Base-by-base conservation (phyloP, 1,284 basidiomycete genomes). In the Leccinum subrobustum region DNA sequence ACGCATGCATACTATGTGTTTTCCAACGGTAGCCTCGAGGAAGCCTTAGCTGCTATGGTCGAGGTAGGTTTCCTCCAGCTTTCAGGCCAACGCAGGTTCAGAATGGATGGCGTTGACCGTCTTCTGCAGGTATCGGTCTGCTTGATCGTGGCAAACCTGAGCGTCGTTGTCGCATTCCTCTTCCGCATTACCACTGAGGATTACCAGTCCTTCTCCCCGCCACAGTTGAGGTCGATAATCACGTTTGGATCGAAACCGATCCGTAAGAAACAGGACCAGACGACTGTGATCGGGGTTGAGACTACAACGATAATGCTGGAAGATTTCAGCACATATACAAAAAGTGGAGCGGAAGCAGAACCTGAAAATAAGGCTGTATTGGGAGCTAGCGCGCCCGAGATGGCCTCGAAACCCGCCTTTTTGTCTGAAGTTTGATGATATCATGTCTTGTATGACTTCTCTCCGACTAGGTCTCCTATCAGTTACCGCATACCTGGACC, bases 161-260 rank as follows among this genome's bases (percentile, higher is more conserved):
- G 48, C 48, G 48, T 59, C 4, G 58, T 59, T 14, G 37, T 59
- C 16, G 56, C 58, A 4, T 51, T 59, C 48, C 35, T 59, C 27
- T 59, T 59, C 35, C 58, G 58, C 33, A 51, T 59, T 23, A 33
- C 48, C 25, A 31, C 56, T 3, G 58, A 59, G 18, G 58, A 59
- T 9, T 42, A 48, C 5, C 18, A 35, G 35, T 39, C 47, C 6
- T 57, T 58, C 18, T 25, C 35, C 3, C 58, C 56, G 9, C 57
- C n/a, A 5, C 23, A 58, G 1, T 16, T 59, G 35, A 51, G 14
- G 9, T 51, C 58, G 23, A 27, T 31, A 2, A 4, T 59, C 35
- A 59, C 58, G 3, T 59, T 59, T 29, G 58, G 58, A 11, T 39
- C 58, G 8, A 27, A 11, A 31, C 58, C 58, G 1, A 25, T 42